These are phyloP conservation scores for Neltuma alba DNA, from an alignment of 306 rosid species.

Conservation along the genomic window DNA sequence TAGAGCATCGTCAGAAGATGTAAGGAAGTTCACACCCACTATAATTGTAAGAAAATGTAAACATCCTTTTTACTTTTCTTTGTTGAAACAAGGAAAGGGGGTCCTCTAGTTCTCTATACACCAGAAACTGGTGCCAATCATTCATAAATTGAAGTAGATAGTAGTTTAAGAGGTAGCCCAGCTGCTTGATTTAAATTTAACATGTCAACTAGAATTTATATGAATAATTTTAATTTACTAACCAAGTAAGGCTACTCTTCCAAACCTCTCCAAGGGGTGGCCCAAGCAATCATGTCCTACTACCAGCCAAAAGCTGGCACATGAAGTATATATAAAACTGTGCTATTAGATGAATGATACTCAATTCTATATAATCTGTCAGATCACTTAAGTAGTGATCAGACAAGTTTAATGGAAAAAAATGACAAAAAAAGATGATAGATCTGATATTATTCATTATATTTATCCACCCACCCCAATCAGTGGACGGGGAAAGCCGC, in stretches of 20 bases:
- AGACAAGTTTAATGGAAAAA: background rate
- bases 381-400: background rate
- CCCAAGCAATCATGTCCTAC: background rate
- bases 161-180: background rate
- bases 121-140: background rate
- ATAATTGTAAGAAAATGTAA: background rate
- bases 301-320: background rate
- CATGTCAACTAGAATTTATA: background rate
- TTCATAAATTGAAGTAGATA: background rate
- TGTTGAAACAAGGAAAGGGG: background rate
- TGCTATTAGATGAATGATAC: background rate
- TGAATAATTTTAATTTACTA: background rate
- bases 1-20: background rate
- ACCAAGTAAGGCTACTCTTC: background rate
- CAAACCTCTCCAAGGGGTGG: background rate
- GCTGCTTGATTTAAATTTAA: background rate
- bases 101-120: background rate
- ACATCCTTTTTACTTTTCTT: background rate
- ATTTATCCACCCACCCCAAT: constrained; percentile 10
- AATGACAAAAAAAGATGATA: background rate
- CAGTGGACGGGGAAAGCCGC: background rate
- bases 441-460: background rate
- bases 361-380: background rate
- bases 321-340: background rate
- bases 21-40: background rate